Evolutionary conservation across 2,329 filamentous ascomycete genomes (phyloP).

Genomic region (Fusarium sp.): DNA sequence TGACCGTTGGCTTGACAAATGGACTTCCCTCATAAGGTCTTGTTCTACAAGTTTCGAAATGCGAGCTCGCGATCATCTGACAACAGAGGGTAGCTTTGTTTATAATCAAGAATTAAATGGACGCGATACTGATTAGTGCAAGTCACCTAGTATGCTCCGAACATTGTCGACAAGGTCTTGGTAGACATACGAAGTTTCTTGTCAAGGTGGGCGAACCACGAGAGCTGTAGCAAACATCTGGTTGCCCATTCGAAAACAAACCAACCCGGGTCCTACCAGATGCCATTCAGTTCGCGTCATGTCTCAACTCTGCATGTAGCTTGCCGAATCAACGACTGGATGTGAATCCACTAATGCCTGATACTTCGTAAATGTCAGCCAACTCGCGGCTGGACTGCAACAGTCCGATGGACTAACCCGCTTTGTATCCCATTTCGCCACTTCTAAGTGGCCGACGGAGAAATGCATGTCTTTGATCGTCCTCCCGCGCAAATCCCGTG

Average conservation of each 20-base stretch:
- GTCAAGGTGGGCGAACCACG: background rate
- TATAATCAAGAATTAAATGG: too few species aligned
- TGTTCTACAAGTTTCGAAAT: too few species aligned
- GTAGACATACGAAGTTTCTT: background rate
- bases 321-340: background rate
- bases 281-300: too few species aligned
- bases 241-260: too few species aligned
- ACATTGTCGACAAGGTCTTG: background rate
- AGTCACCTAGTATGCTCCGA: background rate
- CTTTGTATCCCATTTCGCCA: background rate
- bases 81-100: rapidly evolving
- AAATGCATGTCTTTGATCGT: background rate
- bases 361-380: background rate
- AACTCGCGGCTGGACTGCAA: background rate
- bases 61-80: too few species aligned
- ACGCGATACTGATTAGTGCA: background rate
- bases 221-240: too few species aligned
- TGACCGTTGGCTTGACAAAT: background rate
- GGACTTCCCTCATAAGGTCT: background rate
- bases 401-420: background rate
- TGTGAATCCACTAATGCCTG: background rate
- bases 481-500: background rate
- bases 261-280: background rate
- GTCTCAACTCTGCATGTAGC: background rate
- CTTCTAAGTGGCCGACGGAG: background rate